Percentiles rank a stretch among this genome's conserved stretches.
phyloP scores from a whole-genome alignment of 192 early-diverging fungal species.

The Geranomyces variabilis region DNA sequence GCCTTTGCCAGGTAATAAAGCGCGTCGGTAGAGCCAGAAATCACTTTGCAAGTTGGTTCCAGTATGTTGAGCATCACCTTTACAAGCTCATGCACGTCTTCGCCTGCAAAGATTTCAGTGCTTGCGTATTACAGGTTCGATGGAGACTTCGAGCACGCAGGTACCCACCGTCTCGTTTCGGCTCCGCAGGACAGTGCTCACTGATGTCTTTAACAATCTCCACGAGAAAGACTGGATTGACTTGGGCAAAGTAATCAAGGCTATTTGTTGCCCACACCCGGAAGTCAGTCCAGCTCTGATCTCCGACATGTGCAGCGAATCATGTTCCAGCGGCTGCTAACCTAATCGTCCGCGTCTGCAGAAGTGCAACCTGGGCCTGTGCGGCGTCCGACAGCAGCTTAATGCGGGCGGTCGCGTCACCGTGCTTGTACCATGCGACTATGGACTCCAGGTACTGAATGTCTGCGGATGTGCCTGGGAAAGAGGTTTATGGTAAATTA shows the following conservation, averaged over 20 bases:
- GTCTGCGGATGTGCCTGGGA: slow-evolving; percentile 36
- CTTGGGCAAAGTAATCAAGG: slow-evolving; percentile 45
- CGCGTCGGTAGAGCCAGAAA: slow-evolving; percentile 51
- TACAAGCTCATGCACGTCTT: slow-evolving; percentile 40
- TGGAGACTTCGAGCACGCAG: not conserved
- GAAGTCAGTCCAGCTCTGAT: not conserved
- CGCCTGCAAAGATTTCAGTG: slow-evolving; percentile 22
- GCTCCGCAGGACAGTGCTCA: slow-evolving; percentile 42
- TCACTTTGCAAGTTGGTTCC: slow-evolving; percentile 41
- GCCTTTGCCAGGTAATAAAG: slow-evolving; percentile 45
- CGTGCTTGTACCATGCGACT: slow-evolving; percentile 48
- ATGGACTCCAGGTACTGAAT: slow-evolving; percentile 48
- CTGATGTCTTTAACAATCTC: slow-evolving; percentile 44
- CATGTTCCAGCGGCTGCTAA: slow-evolving; percentile 3
- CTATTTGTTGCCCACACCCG: not conserved
- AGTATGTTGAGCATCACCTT: slow-evolving; percentile 38
- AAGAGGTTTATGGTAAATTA: no score
- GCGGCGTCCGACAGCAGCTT: slow-evolving; percentile 45
- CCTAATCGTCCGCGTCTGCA: not conserved
- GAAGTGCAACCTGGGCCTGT: slow-evolving; percentile 22
- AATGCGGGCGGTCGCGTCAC: slow-evolving; percentile 36
- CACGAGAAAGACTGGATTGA: slow-evolving; percentile 54
- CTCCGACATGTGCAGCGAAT: not conserved
- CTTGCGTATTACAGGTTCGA: not conserved
- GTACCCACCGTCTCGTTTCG: slow-evolving; percentile 28